Percentiles rank a stretch among this genome's conserved stretches.
These are phyloP conservation scores for Entamoeba invadens DNA, from an alignment of 208 protist genomes.

Conservation along the genomic window DNA sequence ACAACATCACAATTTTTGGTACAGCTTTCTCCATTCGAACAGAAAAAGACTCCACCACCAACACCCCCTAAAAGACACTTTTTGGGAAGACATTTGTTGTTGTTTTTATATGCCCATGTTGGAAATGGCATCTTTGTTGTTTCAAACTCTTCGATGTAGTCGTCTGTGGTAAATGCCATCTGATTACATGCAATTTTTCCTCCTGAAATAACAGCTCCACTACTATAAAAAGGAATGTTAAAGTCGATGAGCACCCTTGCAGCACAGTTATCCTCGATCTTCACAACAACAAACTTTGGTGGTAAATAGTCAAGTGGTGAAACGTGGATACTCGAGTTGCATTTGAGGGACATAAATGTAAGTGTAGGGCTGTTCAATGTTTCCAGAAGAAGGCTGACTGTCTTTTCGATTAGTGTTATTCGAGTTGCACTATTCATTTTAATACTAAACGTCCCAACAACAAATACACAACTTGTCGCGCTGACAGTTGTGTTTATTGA, in stretches of 20 bases:
- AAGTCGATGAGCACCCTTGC: background rate
- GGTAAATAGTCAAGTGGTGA: background rate
- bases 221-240: background rate
- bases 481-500: background rate
- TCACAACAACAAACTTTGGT: background rate
- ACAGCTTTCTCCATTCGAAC: background rate
- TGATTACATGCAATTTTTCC: background rate
- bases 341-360: background rate
- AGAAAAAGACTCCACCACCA: background rate
- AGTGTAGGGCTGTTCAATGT: background rate
- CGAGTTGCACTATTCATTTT: background rate
- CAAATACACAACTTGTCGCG: background rate
- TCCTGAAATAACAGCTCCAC: background rate
- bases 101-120: background rate
- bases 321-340: background rate
- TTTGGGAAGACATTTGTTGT: background rate
- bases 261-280: background rate
- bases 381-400: background rate
- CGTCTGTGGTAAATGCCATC: background rate
- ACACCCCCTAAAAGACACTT: background rate
- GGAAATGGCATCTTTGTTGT: background rate
- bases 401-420: background rate
- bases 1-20: background rate
- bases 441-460: background rate
- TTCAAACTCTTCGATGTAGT: background rate